Evolutionary conservation across 768 basidiomycete genomes (phyloP).

Genomic region (Suillus lakei): DNA sequence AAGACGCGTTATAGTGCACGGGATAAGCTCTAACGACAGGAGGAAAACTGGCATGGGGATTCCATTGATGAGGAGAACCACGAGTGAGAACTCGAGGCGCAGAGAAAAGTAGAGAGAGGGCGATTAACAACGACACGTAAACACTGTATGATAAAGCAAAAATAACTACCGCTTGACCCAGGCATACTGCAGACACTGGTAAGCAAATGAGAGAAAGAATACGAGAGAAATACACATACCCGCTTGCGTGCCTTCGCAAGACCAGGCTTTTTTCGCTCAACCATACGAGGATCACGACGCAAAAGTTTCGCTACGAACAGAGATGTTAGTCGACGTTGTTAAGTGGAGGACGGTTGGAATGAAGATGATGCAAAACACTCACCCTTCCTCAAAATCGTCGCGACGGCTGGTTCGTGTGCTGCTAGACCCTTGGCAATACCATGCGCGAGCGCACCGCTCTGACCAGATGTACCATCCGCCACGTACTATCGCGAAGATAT

Average conservation of each 20-base stretch:
- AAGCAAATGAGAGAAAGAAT: background rate
- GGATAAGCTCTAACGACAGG: no score
- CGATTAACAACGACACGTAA: background rate
- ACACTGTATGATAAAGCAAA: background rate
- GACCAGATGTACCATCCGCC: conserved; percentile 93
- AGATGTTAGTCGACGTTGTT: conserved; percentile 4
- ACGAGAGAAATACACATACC: conserved; percentile 53
- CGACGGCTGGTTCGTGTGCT: conserved; percentile 70
- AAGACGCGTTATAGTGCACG: no score
- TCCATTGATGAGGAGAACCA: no score
- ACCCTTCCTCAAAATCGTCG: conserved; percentile 76
- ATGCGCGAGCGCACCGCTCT: conserved; percentile 85
- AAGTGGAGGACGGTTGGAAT: background rate
- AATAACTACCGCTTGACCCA: conserved; percentile 91
- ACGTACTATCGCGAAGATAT: conserved; percentile 70
- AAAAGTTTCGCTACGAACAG: conserved; percentile 71
- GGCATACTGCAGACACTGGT: conserved; percentile 59
- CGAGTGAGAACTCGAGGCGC: no score
- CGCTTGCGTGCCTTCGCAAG: conserved; percentile 89
- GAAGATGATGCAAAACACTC: conserved; percentile 25
- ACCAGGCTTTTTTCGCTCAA: conserved; percentile 97
- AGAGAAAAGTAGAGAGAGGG: no score
- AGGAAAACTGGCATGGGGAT: no score
- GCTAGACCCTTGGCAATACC: conserved; percentile 78
- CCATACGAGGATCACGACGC: conserved; percentile 94